Evolutionary conservation across 352 stramenopile species (phyloP).

Genomic region (Pythium scleroteichum): DNA sequence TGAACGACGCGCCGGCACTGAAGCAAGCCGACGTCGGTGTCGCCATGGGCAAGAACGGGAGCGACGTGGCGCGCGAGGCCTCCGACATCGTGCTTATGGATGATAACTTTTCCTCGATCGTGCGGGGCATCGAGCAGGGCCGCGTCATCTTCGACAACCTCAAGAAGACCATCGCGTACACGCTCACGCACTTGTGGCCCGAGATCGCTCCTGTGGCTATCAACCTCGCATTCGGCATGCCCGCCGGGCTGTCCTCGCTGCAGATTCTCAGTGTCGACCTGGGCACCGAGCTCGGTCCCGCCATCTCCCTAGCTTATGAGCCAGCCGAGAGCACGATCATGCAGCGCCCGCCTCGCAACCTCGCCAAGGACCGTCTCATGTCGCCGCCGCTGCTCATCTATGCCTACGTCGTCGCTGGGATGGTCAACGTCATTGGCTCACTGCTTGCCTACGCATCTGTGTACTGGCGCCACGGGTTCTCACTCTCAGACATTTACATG

Average conservation of each 20-base stretch:
- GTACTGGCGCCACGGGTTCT: conserved; percentile 42
- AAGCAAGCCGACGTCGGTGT: conserved; percentile 94
- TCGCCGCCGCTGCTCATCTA: conserved; percentile 78
- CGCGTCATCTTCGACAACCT: conserved; percentile 85
- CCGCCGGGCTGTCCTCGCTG: conserved; percentile 78
- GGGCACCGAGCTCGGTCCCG: conserved; percentile 86
- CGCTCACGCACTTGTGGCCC: conserved; percentile 84
- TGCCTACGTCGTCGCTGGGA: conserved; percentile 81
- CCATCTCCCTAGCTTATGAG: conserved; percentile 91
- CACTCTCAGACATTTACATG: conserved; percentile 45
- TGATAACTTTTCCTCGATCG: conserved; percentile 96
- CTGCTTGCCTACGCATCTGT: conserved; percentile 35
- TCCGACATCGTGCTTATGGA: conserved; percentile 95
- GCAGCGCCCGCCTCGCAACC: conserved; percentile 59
- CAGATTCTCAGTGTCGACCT: conserved; percentile 90
- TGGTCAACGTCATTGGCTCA: conserved; percentile 64
- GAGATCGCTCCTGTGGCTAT: conserved; percentile 74
- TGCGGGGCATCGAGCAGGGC: conserved; percentile 65
- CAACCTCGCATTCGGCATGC: conserved; percentile 78
- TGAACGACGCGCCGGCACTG: conserved; percentile 61
- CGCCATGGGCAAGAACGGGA: conserved; percentile 95
- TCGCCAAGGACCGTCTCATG: conserved; percentile 77
- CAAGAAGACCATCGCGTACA: conserved; percentile 93
- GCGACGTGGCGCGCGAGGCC: conserved; percentile 92
- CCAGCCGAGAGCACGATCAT: conserved; percentile 76